These are phyloP conservation scores for Medakamo hakoo DNA, from an alignment of 139 green algal genomes.

Conservation along the genomic window DNA sequence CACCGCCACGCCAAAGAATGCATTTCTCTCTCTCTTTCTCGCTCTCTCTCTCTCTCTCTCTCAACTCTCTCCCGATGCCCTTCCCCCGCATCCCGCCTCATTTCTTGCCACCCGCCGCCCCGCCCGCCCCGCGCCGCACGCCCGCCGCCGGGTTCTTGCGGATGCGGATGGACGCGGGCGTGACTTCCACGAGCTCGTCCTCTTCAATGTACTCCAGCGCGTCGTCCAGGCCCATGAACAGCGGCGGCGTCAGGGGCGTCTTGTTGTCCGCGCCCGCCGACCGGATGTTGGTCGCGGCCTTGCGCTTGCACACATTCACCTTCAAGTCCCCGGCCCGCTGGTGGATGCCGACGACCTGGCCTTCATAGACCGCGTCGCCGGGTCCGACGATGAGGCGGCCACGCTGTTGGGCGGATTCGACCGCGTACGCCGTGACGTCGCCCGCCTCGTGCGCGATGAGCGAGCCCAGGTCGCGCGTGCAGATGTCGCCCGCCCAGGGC, in stretches of 20 bases:
- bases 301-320: conserved; percentile 95
- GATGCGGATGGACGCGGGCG: conserved; percentile 31
- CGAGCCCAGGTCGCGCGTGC: conserved; percentile 75
- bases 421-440: conserved; percentile 59
- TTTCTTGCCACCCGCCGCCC: background rate
- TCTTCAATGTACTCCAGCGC: conserved; percentile 90
- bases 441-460: conserved; percentile 81
- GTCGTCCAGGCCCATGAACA: conserved; percentile 78
- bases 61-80: too few relatives aligned
- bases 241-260: conserved; percentile 45
- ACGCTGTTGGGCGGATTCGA: conserved; percentile 76
- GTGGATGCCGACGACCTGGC: conserved; percentile 89
- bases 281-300: conserved; percentile 79
- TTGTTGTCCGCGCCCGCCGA: conserved; percentile 51
- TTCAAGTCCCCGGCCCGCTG: conserved; percentile 82
- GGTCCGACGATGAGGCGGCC: conserved; percentile 76
- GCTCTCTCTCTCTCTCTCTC: too few relatives aligned
- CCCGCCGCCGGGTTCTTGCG: conserved; percentile 8
- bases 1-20: too few relatives aligned
- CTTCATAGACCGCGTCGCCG: conserved; percentile 81
- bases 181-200: conserved; percentile 88
- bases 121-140: too few relatives aligned
- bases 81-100: too few relatives aligned
- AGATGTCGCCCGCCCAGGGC: conserved; percentile 58
- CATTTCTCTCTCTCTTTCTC: too few relatives aligned